Base-by-base conservation (phyloP, 768 basidiomycete genomes). In the Amyloporia xantha region DNA sequence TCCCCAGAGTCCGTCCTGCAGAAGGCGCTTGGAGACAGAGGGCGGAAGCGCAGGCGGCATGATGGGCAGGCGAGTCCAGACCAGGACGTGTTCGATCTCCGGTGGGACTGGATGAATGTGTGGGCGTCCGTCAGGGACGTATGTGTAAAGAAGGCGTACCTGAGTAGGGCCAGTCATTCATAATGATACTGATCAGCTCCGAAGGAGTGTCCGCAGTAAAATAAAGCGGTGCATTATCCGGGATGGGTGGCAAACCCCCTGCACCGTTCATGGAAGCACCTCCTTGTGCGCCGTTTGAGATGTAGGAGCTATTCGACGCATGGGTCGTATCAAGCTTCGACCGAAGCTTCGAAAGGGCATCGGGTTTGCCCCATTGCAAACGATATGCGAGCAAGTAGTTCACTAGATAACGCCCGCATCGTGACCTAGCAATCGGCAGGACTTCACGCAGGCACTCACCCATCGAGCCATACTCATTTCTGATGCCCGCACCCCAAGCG, bases 131-230 rank as follows among this genome's bases (percentile, higher is more conserved):
- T n/a, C n/a, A n/a, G n/a, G n/a, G n/a, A n/a, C n/a, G n/a, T n/a
- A n/a, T n/a, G n/a, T n/a, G n/a, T n/a, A n/a, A n/a, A n/a, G n/a
- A n/a, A 38, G 24, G 20, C 71, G 47, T 57, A 84, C 86, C 80
- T 5, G 86, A 90, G 64, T 93, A 93, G 0, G 90, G 90, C 90
- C 90, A 93, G 61, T 91, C 88, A 59, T 91, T 90, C 57, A 71
- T 81, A 40, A 84, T 84, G 52, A 91, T 80, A 58, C 81, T 84
- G 54, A 88, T 68, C 45, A 78, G 68, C 28, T 78, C 68, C 11
- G 71, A 56, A 0, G 84, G 77, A 7, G 79, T 81, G 54, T 82
- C 71, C 11, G 75, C 76, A 26, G 72, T 80, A 64, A 92, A 91
- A 63, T 86, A 86, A 11, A 71, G 66, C 5, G 79, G 79, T 2